phyloP scores from a whole-genome alignment of 768 basidiomycete genomes.

The Tulasnella sp. region DNA sequence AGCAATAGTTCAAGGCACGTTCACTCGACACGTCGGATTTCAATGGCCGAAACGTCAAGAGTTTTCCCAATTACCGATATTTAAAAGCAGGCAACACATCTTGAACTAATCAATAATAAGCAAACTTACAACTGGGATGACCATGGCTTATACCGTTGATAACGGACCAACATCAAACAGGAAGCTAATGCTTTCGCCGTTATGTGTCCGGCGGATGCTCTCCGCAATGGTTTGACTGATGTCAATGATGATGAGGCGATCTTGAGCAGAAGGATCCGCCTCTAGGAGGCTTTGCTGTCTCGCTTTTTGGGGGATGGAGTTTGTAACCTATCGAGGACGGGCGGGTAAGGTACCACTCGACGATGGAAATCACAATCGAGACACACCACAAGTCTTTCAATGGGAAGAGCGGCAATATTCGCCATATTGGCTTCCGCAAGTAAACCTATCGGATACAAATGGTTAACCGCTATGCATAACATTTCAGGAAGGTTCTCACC shows the following conservation, averaged over 20 bases:
- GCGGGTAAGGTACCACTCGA: neutral
- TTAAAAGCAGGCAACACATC: neutral
- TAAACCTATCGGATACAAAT: slow-evolving; percentile 51
- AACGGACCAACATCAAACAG: slow-evolving; percentile 64
- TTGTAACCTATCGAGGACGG: slow-evolving; percentile 65
- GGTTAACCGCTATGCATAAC: slow-evolving; percentile 23
- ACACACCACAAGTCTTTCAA: slow-evolving; percentile 82
- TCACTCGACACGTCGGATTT: neutral
- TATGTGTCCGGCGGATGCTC: slow-evolving; percentile 91
- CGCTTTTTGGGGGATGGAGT: slow-evolving; percentile 78
- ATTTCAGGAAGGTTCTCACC: slow-evolving; percentile 47
- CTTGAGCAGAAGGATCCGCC: slow-evolving; percentile 40
- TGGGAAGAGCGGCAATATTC: slow-evolving; percentile 63
- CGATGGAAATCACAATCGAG: neutral
- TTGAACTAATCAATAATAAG: neutral
- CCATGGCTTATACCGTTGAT: neutral
- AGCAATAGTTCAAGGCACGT: neutral
- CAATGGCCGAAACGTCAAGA: neutral
- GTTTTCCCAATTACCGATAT: neutral
- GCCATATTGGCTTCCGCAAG: slow-evolving; percentile 73
- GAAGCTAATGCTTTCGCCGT: slow-evolving; percentile 87
- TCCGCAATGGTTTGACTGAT: slow-evolving; percentile 90
- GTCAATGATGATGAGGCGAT: slow-evolving; percentile 86
- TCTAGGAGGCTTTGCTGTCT: slow-evolving; percentile 8
- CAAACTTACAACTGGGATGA: neutral